A percentile compares a stretch with the other conserved stretches of the same genome.
Conservation (phyloP, 306 rosid genomes). For the Lithocarpus polystachyus region DNA sequence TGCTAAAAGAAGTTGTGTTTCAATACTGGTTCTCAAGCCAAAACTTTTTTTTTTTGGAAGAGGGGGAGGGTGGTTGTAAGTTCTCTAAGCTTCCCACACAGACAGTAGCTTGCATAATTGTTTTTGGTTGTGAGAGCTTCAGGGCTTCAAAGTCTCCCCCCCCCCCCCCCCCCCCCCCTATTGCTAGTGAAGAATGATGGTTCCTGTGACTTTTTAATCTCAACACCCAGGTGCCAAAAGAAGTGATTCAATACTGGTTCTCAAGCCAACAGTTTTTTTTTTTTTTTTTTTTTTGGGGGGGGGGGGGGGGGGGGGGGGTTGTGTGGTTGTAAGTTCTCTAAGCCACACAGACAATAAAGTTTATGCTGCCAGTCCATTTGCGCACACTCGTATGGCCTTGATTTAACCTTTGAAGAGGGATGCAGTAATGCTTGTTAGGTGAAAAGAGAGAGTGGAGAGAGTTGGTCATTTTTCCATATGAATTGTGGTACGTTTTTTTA, state of each 20-base stretch:
- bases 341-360: not conserved
- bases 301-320: too few species aligned
- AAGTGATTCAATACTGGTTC: not conserved
- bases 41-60: not conserved
- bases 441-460: not conserved
- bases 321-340: not conserved
- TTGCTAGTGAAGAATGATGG: slow-evolving; percentile 34
- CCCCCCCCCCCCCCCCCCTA: not conserved
- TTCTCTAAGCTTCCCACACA: not conserved
- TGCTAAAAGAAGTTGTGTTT: not conserved
- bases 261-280: not conserved
- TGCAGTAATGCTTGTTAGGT: not conserved
- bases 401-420: not conserved
- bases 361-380: not conserved
- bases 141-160: slow-evolving; percentile 47
- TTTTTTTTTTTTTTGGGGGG: too few species aligned
- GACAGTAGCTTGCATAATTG: slow-evolving; percentile 73
- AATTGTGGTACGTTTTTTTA: too few species aligned
- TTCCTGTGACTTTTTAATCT: not conserved
- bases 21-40: not conserved
- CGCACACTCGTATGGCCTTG: not conserved
- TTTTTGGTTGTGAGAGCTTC: slow-evolving; percentile 85
- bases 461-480: not conserved
- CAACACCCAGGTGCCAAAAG: not conserved
- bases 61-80: not conserved